These are phyloP conservation scores for Suillus hirtellus DNA, from an alignment of 768 basidiomycete genomes.

Conservation along the genomic window DNA sequence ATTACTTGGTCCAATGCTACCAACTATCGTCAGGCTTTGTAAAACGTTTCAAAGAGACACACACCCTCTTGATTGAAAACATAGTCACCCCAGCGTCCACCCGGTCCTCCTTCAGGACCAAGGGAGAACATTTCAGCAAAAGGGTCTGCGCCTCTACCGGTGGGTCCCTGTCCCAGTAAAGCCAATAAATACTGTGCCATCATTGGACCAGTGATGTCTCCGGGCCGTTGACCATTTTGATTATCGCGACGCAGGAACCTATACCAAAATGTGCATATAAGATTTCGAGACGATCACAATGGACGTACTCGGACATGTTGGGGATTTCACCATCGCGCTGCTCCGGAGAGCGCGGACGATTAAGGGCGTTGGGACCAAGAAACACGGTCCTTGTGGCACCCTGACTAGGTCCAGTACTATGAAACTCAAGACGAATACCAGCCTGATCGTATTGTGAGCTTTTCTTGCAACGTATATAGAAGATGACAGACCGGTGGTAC, in stretches of 20 bases:
- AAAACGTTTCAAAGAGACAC: constrained; percentile 13
- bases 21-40: constrained; percentile 13
- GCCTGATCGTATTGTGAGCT: constrained; percentile 19
- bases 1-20: constrained; percentile 83
- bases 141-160: constrained; percentile 41
- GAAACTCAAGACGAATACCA: constrained; percentile 40
- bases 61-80: constrained; percentile 88
- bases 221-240: constrained; percentile 23
- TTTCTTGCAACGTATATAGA: neutral
- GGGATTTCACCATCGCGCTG: constrained; percentile 33
- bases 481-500: constrained; percentile 17
- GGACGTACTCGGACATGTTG: constrained; percentile 55
- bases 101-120: constrained; percentile 40
- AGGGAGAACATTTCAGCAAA: constrained; percentile 43
- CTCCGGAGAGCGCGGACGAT: constrained; percentile 19
- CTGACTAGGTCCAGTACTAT: constrained; percentile 25
- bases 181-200: constrained; percentile 76
- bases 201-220: constrained; percentile 55
- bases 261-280: constrained; percentile 6
- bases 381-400: constrained; percentile 35
- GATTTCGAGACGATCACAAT: constrained; percentile 4
- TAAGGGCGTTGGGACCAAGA: constrained; percentile 33
- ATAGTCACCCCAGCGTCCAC: constrained; percentile 83
- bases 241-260: constrained; percentile 39
- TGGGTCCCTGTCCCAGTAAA: constrained; percentile 43